These are phyloP conservation scores for Daedalea quercina DNA, from an alignment of 768 basidiomycete species.

Conservation along the genomic window DNA sequence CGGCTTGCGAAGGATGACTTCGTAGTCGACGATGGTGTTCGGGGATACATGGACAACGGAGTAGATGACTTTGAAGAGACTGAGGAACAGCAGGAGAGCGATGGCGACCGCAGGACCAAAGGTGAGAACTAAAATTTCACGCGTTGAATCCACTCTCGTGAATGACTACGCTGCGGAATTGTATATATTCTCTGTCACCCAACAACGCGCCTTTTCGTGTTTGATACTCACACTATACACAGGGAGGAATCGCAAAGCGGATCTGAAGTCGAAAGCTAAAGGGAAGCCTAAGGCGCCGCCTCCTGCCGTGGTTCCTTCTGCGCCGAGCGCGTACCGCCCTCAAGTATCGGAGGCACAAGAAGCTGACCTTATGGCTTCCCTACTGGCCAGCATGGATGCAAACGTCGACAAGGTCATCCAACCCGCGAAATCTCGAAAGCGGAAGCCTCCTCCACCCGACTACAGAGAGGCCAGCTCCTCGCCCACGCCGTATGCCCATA, in stretches of 20 bases:
- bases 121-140: too few species aligned
- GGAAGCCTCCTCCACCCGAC: constrained; percentile 44
- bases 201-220: too few species aligned
- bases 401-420: constrained; percentile 28
- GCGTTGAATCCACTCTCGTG: too few species aligned
- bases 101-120: constrained; percentile 37
- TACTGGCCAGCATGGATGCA: constrained; percentile 69
- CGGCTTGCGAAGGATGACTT: constrained; percentile 88
- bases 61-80: constrained; percentile 87
- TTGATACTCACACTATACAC: neutral
- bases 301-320: constrained; percentile 43
- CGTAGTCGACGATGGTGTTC: constrained; percentile 87
- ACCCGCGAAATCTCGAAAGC: constrained; percentile 47
- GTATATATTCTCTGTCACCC: too few species aligned
- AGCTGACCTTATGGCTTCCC: constrained; percentile 78
- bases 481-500: constrained; percentile 11
- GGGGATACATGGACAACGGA: constrained; percentile 92
- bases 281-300: constrained; percentile 47
- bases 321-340: constrained; percentile 80
- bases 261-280: constrained; percentile 31
- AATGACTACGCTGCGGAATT: too few species aligned
- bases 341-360: constrained; percentile 74
- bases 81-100: constrained; percentile 51
- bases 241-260: constrained; percentile 38
- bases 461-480: constrained; percentile 19